Evolutionary conservation across 164 flowering plant species (phyloP), one percentile per base, ranked within the genome.

Genomic region (Stephania yunnanensis): DNA sequence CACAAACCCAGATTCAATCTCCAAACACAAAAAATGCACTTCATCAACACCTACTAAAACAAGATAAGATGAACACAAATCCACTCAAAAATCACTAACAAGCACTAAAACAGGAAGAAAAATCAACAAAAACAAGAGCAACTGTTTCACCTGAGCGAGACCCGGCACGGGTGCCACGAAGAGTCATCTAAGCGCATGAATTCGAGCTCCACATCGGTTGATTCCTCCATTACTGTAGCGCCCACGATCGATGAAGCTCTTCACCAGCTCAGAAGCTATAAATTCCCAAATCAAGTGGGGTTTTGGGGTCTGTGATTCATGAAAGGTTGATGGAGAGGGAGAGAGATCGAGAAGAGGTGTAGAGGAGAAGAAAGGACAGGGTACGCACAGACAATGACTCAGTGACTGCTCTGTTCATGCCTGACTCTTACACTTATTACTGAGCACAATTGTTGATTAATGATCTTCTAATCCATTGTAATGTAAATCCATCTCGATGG

Each of bases 141-240:
- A 25, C 25, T 25, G 25, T 25, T 25, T 15, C 48, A 83, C 85
- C 87, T 70, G 7, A 81, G 53, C 70, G 84, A 85, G 73, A 85
- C 80, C n/a, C 45, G 73, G 74, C 87, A 83, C 8, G 85, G 87
- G 36, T 83, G 83, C 87, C 87, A 85, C 50, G 85, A 83, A 10
- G 74, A 80, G 73, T 81, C 86, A 25, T 77, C 79, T 71, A 69
- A 81, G 70, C 77, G 46, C 79, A 76, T 74, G 75, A 82, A 85
- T 53, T 83, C 84, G 25, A 85, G 81, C 71, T 83, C 82, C 12
- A 71, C 17, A 31, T 10, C 69, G 20, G 31, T 11, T 31, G 6
- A 10, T 30, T 30, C 53, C 22, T 55, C 46, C 7, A 52, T 50
- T 36, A 36, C 42, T 36, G 42, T 36, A 36, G 73, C 52, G 31